These are phyloP conservation scores for Carex parvula DNA, from an alignment of 176 grass and related monocot genomes.

Conservation along the genomic window DNA sequence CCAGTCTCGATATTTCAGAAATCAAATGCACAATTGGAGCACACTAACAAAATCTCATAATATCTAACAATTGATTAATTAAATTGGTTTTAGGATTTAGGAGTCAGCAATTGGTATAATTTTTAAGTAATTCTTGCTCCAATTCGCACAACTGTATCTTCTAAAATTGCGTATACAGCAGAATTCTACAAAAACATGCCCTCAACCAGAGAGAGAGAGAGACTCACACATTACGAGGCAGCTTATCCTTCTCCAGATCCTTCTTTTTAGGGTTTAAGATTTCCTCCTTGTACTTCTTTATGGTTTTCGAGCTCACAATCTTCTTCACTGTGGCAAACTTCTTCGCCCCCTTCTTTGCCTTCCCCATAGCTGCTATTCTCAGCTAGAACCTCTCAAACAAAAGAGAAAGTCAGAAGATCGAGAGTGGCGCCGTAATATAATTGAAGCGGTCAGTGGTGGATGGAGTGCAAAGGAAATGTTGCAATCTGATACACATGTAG, in stretches of 20 bases:
- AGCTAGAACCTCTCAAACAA: background rate
- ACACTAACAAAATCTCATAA: background rate
- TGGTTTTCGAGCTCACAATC: conserved; percentile 77
- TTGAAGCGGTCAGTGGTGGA: no score
- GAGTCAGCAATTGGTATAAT: background rate
- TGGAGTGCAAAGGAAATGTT: no score
- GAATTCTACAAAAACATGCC: background rate
- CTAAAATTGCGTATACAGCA: background rate
- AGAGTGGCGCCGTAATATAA: background rate
- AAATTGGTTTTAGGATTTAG: background rate
- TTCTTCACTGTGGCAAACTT: conserved; percentile 69
- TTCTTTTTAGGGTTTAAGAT: conserved; percentile 80
- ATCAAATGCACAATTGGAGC: no score
- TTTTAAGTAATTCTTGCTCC: background rate
- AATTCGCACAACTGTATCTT: background rate
- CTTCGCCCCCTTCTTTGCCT: conserved; percentile 44
- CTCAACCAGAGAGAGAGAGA: no score
- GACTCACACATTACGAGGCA: conserved; percentile 74
- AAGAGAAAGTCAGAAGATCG: background rate
- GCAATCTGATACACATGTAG: no score
- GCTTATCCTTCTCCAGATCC: conserved; percentile 58
- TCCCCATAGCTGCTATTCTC: conserved; percentile 43
- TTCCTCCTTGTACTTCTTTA: conserved; percentile 80
- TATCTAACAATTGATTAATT: background rate
- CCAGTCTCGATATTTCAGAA: no score